Conservation (phyloP, 2,329 filamentous ascomycete genomes). For the Microdochium bolleyi region DNA sequence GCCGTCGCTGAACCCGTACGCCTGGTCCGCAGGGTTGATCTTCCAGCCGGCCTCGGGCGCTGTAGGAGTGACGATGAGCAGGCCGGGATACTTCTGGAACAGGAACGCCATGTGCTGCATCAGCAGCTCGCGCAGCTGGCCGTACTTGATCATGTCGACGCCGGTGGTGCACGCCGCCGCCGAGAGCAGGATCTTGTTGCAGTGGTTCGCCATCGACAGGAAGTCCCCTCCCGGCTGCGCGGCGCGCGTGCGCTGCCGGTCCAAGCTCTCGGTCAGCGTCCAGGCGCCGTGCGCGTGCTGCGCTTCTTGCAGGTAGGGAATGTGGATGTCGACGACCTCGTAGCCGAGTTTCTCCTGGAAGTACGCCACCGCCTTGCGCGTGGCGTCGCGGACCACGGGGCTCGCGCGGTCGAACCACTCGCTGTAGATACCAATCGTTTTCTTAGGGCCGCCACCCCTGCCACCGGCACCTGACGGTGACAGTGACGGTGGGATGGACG, state of each 20-base stretch:
- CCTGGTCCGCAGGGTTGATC: constrained; percentile 46
- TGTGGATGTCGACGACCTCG: constrained; percentile 47
- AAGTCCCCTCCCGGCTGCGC: background rate
- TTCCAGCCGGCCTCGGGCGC: constrained; percentile 70
- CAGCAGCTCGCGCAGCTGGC: constrained; percentile 64
- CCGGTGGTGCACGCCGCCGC: constrained; percentile 57
- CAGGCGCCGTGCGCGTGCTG: constrained; percentile 71
- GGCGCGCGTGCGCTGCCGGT: constrained; percentile 24
- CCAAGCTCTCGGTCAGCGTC: constrained; percentile 65
- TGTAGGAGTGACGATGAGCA: constrained; percentile 75
- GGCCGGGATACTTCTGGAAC: constrained; percentile 20
- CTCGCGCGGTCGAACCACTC: constrained; percentile 66
- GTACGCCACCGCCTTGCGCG: constrained; percentile 49
- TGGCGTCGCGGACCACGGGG: constrained; percentile 51
- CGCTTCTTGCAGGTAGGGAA: constrained; percentile 61
- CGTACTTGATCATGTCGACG: constrained; percentile 63
- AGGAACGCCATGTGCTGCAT: constrained; percentile 73
- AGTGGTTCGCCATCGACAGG: constrained; percentile 41
- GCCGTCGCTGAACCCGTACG: constrained; percentile 68
- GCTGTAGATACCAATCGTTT: constrained; percentile 62
- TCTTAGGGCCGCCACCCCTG: constrained; percentile 22
- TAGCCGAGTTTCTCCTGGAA: constrained; percentile 39
- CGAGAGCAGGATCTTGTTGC: constrained; percentile 63
- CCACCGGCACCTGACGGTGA: constrained; percentile 9
- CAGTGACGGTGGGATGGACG: constrained; percentile 37